Base-by-base conservation (phyloP, 2,329 filamentous ascomycete species). In the Eutypella sp. region DNA sequence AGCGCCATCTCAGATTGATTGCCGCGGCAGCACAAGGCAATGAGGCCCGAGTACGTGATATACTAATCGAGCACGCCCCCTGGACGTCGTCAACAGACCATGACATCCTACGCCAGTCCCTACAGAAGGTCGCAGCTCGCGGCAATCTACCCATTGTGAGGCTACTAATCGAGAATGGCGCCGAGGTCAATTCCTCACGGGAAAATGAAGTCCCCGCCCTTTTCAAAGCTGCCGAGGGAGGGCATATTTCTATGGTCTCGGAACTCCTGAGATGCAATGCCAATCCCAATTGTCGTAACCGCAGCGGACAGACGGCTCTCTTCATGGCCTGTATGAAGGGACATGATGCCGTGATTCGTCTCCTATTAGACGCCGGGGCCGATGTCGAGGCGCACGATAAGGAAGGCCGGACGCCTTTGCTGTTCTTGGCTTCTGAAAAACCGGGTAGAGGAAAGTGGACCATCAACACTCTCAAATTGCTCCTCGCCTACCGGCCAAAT, bases 401-500 rank as follows among this genome's bases (percentile, higher is more conserved):
- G 42, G 63, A 68, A 41, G 60, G 61, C 8, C 59, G 65, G 18
- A 68, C 67, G 2, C 60, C 67, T 13, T 54, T 71, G 31, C 56
- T 68, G 18, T 64, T 59, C 39, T 47, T 68, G 16, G 65, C 65
- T 10, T 60, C 66, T 3, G 65, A 68, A 47, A 68, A 65, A 53
- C 56, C 58, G 6, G 53, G 54, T 16, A 63, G 61, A 42, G 52
- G 48, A 33, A 61, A 56, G 44, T 67, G 65, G 62, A 63, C 55
- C 1, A 62, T 66, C 8, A 67, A 69, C 7, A 75, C 74, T 6
- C 61, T 74, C 34, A 62, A 62, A 47, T 52, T 76, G 40, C 59
- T 78, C 9, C 54, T 63, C 8, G 54, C 53, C 16, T 52, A 59
- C 19, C 60, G 60, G n/a, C 62, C 66, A 37, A 53, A 64, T 40